phyloP scores from a whole-genome alignment of 371 early-diverging fungal genomes.

The Batrachochytrium dendrobatidis region DNA sequence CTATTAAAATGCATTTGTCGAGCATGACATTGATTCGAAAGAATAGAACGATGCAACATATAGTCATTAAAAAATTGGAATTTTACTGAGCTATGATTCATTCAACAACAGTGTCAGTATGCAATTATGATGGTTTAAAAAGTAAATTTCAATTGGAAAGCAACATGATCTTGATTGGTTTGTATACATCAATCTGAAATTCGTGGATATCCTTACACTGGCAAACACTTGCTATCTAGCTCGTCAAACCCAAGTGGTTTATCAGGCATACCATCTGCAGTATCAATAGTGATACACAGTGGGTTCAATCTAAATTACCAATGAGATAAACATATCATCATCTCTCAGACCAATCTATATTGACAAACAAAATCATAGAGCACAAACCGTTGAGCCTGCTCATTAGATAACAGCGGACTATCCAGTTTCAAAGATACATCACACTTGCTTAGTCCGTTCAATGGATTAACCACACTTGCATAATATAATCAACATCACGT shows the following conservation, averaged over 20 bases:
- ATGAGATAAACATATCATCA: no score
- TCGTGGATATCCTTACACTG: constrained; percentile 18
- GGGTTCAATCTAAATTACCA: constrained; percentile 16
- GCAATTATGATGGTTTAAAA: not conserved
- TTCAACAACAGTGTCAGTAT: not conserved
- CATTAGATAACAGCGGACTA: constrained; percentile 12
- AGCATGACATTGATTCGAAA: not conserved
- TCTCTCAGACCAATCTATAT: no score
- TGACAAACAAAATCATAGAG: not conserved
- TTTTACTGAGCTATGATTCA: constrained; percentile 5
- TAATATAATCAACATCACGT: not conserved
- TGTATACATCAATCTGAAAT: no score
- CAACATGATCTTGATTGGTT: no score
- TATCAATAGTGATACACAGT: constrained; percentile 10
- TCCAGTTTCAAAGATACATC: not conserved
- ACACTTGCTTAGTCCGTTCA: constrained; percentile 7
- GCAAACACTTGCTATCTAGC: constrained; percentile 6
- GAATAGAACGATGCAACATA: constrained; percentile 9
- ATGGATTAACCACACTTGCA: not conserved
- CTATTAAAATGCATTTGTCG: constrained; percentile 10
- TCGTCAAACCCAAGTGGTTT: constrained; percentile 10
- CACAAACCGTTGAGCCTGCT: constrained; percentile 13
- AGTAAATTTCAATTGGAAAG: no score
- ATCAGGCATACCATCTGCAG: constrained; percentile 19
- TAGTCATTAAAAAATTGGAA: constrained; percentile 14